phyloP scores from a whole-genome alignment of 306 rosid genomes.

The Arachis hypogaea region DNA sequence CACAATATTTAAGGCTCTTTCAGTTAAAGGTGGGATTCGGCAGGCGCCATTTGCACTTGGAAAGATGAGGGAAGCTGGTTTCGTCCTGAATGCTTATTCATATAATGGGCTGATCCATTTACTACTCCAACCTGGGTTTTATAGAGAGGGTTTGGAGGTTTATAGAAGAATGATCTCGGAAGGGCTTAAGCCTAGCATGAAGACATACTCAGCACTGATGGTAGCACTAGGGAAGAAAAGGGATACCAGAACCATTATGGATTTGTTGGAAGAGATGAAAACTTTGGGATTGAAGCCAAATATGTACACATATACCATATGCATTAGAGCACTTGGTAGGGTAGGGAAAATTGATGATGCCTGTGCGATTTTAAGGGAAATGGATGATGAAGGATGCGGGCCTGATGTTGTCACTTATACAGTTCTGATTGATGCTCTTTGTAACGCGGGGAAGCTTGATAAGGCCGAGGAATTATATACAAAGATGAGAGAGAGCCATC shows the following conservation, averaged over 20 bases:
- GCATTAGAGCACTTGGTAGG: conserved; percentile 89
- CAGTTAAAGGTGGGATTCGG: conserved; percentile 79
- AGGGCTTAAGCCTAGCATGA: conserved; percentile 85
- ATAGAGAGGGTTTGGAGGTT: conserved; percentile 74
- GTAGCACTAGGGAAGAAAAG: conserved; percentile 86
- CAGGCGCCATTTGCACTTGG: conserved; percentile 61
- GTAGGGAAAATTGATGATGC: conserved; percentile 87
- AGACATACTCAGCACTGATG: conserved; percentile 93
- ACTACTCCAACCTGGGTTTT: conserved; percentile 69
- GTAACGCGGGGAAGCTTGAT: conserved; percentile 72
- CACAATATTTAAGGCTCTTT: conserved; percentile 69
- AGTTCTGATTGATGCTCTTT: conserved; percentile 90
- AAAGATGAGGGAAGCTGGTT: conserved; percentile 72
- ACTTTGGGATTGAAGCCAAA: conserved; percentile 85
- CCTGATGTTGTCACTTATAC: conserved; percentile 94
- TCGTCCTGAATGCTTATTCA: conserved; percentile 83
- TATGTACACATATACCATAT: conserved; percentile 85
- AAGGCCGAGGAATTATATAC: conserved; percentile 65
- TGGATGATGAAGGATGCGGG: conserved; percentile 87
- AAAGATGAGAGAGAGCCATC: conserved; percentile 72
- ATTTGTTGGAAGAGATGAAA: conserved; percentile 78
- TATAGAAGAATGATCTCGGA: conserved; percentile 72
- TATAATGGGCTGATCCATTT: conserved; percentile 87
- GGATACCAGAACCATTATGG: conserved; percentile 73
- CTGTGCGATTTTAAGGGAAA: conserved; percentile 65